Percentiles rank a stretch among this genome's conserved stretches.
These are phyloP conservation scores for Penicillium aurantiogriseum DNA, from an alignment of 2,329 filamentous ascomycete genomes.

Conservation along the genomic window DNA sequence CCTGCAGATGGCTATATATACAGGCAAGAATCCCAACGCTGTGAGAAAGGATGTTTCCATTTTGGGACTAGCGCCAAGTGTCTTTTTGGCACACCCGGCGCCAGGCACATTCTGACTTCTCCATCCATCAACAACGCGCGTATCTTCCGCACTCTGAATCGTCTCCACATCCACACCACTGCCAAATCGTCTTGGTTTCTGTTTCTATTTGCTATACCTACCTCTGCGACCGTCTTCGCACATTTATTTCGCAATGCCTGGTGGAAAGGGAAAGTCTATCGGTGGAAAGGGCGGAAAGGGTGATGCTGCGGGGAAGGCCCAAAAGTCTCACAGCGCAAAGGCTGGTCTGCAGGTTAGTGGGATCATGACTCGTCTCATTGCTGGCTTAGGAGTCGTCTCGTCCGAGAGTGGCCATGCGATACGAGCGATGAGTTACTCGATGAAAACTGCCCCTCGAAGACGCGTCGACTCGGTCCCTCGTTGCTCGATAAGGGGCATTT, in stretches of 20 bases:
- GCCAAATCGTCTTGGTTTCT: constrained; percentile 20
- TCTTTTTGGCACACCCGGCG: constrained; percentile 41
- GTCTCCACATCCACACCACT: constrained; percentile 30
- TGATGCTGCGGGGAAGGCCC: constrained; percentile 78
- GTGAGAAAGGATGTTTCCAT: constrained; percentile 19
- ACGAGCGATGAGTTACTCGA: constrained; percentile 9
- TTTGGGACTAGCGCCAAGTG: constrained; percentile 39
- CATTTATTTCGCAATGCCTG: constrained; percentile 59
- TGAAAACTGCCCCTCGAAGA: constrained; percentile 11
- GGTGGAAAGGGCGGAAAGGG: constrained; percentile 91
- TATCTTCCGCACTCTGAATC: constrained; percentile 30
- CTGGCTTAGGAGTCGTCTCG: neutral
- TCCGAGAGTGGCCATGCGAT: constrained; percentile 8
- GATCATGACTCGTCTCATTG: neutral
- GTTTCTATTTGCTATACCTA: constrained; percentile 28
- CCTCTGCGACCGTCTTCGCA: constrained; percentile 24
- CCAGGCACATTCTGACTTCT: constrained; percentile 38
- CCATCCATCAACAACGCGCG: constrained; percentile 47
- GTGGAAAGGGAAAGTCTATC: constrained; percentile 90
- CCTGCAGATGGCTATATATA: neutral
- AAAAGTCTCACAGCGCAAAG: constrained; percentile 90
- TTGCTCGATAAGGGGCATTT: constrained; percentile 9
- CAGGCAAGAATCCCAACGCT: neutral
- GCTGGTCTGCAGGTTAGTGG: constrained; percentile 86
- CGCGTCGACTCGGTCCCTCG: constrained; percentile 21